Percentiles rank a stretch among this genome's conserved stretches.
phyloP scores from a whole-genome alignment of 2,329 filamentous ascomycete genomes.

The Penicillium polonicum region DNA sequence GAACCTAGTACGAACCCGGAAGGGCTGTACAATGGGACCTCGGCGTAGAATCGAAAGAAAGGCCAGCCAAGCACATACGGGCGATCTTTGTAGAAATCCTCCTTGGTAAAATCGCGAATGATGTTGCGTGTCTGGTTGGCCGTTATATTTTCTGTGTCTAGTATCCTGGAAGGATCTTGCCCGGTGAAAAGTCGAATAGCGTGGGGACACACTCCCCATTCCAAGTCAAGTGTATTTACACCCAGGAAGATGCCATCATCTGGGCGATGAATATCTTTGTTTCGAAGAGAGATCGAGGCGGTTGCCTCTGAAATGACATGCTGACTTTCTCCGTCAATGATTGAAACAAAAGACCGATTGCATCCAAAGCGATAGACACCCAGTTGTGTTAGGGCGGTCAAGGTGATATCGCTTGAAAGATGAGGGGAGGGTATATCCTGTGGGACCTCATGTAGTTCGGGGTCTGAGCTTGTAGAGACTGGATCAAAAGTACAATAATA shows the following conservation, averaged over 20 bases:
- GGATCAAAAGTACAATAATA: constrained; percentile 18
- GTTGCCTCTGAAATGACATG: constrained; percentile 55
- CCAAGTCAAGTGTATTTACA: constrained; percentile 23
- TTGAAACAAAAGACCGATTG: constrained; percentile 50
- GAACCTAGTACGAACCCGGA: constrained; percentile 58
- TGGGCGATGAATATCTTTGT: constrained; percentile 25
- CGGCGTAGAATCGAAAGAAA: constrained; percentile 52
- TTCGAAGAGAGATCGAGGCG: constrained; percentile 39
- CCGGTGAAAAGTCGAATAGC: constrained; percentile 27
- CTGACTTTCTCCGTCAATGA: constrained; percentile 52
- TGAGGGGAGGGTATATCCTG: constrained; percentile 1
- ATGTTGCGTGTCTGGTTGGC: constrained; percentile 35
- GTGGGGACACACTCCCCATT: constrained; percentile 24
- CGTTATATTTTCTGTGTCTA: constrained; percentile 26
- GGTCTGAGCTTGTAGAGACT: not conserved
- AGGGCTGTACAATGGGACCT: constrained; percentile 59
- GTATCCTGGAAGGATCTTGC: constrained; percentile 14
- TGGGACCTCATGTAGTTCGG: not conserved
- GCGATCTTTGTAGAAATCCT: constrained; percentile 37
- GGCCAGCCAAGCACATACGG: constrained; percentile 35
- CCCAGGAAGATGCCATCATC: constrained; percentile 38
- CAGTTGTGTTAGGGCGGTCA: constrained; percentile 54
- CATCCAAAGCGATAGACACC: constrained; percentile 47
- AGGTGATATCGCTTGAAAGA: constrained; percentile 31
- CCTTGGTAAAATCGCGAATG: constrained; percentile 38